Conservation (phyloP, 1,139 yeast genomes). For the Spathaspora sp. region DNA sequence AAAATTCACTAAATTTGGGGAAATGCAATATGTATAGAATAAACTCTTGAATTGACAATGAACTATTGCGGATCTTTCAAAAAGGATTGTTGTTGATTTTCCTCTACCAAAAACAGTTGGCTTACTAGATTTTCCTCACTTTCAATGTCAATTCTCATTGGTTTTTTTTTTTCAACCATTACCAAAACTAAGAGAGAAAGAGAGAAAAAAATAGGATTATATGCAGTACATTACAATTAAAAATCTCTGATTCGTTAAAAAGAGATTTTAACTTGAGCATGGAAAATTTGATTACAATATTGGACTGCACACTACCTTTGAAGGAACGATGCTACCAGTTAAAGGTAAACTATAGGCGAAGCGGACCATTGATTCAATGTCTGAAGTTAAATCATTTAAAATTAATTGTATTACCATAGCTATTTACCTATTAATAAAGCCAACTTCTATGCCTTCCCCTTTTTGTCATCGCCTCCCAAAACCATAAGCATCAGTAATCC, state of each 20-base stretch:
- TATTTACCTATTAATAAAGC: too few relatives aligned
- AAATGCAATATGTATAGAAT: background rate
- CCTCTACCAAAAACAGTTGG: background rate
- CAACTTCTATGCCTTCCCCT: constrained; percentile 1
- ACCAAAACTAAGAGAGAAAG: background rate
- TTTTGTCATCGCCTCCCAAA: constrained; percentile 23
- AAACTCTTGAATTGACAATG: background rate
- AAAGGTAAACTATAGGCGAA: too few relatives aligned
- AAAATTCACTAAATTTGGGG: background rate
- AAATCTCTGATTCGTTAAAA: constrained; percentile 14
- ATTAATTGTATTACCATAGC: too few relatives aligned
- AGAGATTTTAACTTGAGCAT: background rate
- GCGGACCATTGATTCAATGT: too few relatives aligned
- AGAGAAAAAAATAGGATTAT: constrained; percentile 1
- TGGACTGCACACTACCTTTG: background rate
- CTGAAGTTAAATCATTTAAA: too few relatives aligned
- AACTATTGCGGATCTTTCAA: background rate
- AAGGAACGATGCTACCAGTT: background rate
- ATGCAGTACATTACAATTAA: constrained; percentile 14
- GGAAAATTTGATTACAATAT: background rate
- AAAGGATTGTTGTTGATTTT: background rate
- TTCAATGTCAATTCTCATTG: constrained; percentile 1
- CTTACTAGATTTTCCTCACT: constrained; percentile 1
- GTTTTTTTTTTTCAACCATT: constrained; percentile 4
- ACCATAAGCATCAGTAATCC: constrained; percentile 39